Evolutionary conservation across 768 basidiomycete species (phyloP), one percentile per base, ranked within the genome.

Genomic region (Melanogaster broomeanus): DNA sequence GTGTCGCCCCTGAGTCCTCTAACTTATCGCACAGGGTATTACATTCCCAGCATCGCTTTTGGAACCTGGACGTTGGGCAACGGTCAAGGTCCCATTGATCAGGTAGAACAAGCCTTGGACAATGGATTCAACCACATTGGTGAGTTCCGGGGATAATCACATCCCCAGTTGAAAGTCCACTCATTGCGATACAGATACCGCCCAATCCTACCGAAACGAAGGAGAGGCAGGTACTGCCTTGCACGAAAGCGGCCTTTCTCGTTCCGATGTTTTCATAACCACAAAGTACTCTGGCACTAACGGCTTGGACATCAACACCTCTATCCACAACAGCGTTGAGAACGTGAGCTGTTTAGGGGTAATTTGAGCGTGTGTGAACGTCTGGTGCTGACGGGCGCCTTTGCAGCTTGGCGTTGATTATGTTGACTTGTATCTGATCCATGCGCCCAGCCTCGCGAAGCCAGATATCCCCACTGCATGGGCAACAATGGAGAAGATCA

Each of bases 391-490:
- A 51, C 10, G 2, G 12, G 15, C 27, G 44, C 19, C 50, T 2
- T 38, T 39, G 12, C 56, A 88, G 87, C 75, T 88, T 19, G 85
- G 82, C 0, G 71, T 89, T 5, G 60, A 73, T 2, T 85, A 84
- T 56, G 77, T 89, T 12, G 86, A 91, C 64, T 64, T 89, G 34
- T 90, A 90, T 65, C 78, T 89, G 37, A 83, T 89, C 42, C 87
- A 89, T 63, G 59, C 65, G 48, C 85, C 85, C 7, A 59, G 71
- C 4, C 66, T 82, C 18, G 82, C 80, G 9, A 57, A 66, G 19
- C 81, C 83, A 1, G 81, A 87, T 55, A 84, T 85, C 33, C 78
- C 81, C 2, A 80, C 77, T 33, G 74, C 74, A 3, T 89, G 87
- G 87, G 75, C 68, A 27, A 70, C 83, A 61, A 79, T 89, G 74